Base-by-base conservation (phyloP, 139 green algal genomes). In the Asterochloris erici region DNA sequence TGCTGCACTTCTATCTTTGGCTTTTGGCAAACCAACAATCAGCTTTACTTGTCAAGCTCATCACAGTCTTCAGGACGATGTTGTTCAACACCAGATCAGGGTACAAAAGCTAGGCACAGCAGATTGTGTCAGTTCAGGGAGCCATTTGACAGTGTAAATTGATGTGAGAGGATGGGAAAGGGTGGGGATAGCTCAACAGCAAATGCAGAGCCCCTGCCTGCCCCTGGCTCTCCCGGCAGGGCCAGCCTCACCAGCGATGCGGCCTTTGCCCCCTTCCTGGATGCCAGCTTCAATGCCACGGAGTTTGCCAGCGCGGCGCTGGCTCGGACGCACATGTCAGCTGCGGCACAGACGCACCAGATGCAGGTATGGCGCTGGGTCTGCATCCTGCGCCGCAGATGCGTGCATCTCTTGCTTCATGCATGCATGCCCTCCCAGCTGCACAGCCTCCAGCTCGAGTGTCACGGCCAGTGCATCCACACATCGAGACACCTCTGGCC, bases 191-290 rank as follows among this genome's bases (percentile, higher is more conserved):
- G 38, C 38, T 54, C 38, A 54, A 54, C 38, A 54, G 38, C 38
- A 2, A 54, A 54, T 54, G 38, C 38, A 54, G 38, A 54, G 38
- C 38, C 38, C 38, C 38, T 54, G 38, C 38, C 38, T 12, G 24
- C 76, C 6, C 47, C 76, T 38, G 76, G 68, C 60, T 29, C 60
- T 26, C 12, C 14, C 38, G 80, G 19, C 61, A 19, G 21, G 12
- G 61, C 70, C 26, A 61, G 54, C 24, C 73, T 74, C 54, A 63
- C 79, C 28, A 14, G 14, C 16, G 77, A 81, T 28, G 27, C 77
- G 66, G 79, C 79, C 26, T 78, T 63, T 62, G 61, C 73, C 54
- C 79, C 89, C 19, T 91, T 91, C 26, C 69, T 87, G 10, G 21
- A 69, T 13, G 83, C 85, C 24, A 24, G 54, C 38, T 87, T 87